A percentile compares a stretch with the other conserved stretches of the same genome.
These are phyloP conservation scores for Dendrostoma leiphaemia DNA, from an alignment of 2,329 filamentous ascomycete species.

Conservation along the genomic window DNA sequence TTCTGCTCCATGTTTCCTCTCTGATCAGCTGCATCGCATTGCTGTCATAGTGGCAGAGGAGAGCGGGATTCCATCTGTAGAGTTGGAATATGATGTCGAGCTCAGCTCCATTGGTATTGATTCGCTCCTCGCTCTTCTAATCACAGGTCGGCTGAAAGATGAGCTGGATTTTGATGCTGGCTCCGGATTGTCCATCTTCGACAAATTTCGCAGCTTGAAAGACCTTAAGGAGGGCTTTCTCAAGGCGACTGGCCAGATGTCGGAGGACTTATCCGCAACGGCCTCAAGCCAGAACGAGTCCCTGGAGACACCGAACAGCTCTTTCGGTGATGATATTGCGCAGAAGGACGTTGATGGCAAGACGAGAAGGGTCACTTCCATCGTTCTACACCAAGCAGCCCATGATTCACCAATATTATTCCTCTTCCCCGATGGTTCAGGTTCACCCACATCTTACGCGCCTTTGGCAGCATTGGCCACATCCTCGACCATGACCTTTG, in stretches of 20 bases:
- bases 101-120: slow-evolving; percentile 1
- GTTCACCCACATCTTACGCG: slow-evolving; percentile 8
- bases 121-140: background rate
- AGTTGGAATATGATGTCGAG: background rate
- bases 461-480: background rate
- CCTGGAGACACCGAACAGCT: no score
- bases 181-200: background rate
- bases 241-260: no score
- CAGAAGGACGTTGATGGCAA: no score
- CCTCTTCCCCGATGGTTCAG: slow-evolving; percentile 9
- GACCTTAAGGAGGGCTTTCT: background rate
- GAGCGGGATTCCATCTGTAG: background rate
- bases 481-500: background rate
- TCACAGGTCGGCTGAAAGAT: slow-evolving; percentile 3
- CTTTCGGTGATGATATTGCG: no score
- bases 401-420: background rate
- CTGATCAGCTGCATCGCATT: background rate
- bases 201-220: background rate
- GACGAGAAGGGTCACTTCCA: no score
- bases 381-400: background rate
- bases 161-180: background rate
- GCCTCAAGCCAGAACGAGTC: background rate
- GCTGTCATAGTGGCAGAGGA: background rate
- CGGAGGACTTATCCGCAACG: no score
- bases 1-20: background rate